These are phyloP conservation scores for Purpureocillium lavendulum DNA, from an alignment of 2,329 filamentous ascomycete genomes.

Conservation along the genomic window DNA sequence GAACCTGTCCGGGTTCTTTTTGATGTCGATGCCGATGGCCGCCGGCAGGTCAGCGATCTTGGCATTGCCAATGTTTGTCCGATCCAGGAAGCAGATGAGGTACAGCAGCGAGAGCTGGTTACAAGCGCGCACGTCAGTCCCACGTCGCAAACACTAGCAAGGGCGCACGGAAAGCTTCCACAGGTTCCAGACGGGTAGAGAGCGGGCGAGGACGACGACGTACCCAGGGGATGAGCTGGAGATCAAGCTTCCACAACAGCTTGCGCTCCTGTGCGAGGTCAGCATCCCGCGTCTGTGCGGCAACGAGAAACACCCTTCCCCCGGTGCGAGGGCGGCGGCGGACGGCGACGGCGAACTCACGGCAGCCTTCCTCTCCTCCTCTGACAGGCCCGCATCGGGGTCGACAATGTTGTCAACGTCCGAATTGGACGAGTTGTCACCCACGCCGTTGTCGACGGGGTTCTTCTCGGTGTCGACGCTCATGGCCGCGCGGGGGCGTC, in stretches of 20 bases:
- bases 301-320: not conserved
- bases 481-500: not conserved
- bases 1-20: constrained; percentile 45
- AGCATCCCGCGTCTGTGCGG: too few species aligned
- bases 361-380: constrained; percentile 51
- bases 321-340: not conserved
- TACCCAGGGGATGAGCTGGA: constrained; percentile 52
- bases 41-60: constrained; percentile 6
- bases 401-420: constrained; percentile 20
- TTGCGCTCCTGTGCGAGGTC: constrained; percentile 43
- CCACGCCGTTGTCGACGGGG: constrained; percentile 9
- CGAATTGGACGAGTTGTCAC: constrained; percentile 19
- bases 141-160: not conserved
- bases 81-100: constrained; percentile 64
- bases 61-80: constrained; percentile 51
- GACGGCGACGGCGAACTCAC: constrained; percentile 34
- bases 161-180: too few species aligned
- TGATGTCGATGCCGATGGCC: constrained; percentile 50
- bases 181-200: too few species aligned
- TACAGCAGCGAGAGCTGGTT: constrained; percentile 59
- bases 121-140: too few species aligned
- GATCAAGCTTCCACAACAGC: constrained; percentile 53
- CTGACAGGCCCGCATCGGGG: constrained; percentile 53
- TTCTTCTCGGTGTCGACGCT: constrained; percentile 19
- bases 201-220: constrained; percentile 7